These are phyloP conservation scores for Seiridium unicorne DNA, from an alignment of 2,329 filamentous ascomycete species.

Conservation along the genomic window DNA sequence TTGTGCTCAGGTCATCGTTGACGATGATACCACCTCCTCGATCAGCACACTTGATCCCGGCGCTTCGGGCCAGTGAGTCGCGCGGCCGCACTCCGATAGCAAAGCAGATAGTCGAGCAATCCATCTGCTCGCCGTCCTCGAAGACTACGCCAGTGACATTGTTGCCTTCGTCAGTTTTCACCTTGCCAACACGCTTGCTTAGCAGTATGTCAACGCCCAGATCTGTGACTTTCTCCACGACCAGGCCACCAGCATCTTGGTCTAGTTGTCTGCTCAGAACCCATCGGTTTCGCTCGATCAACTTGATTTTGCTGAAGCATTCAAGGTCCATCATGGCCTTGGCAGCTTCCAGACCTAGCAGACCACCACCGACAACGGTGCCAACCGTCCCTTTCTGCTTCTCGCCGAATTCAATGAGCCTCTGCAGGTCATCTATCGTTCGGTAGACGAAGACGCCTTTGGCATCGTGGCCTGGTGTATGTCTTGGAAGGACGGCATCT, in stretches of 20 bases:
- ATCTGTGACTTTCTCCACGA: conserved; percentile 76
- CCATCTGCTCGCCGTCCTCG: conserved; percentile 75
- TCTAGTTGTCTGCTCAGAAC: conserved; percentile 82
- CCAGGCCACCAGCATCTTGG: conserved; percentile 74
- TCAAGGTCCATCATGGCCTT: conserved; percentile 89
- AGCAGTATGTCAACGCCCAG: conserved; percentile 79
- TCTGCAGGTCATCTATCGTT: conserved; percentile 77
- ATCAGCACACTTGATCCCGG: conserved; percentile 71
- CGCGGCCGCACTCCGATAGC: conserved; percentile 82
- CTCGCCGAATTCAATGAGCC: conserved; percentile 71
- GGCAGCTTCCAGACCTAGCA: conserved; percentile 84
- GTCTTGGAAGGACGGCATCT: conserved; percentile 69
- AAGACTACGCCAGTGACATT: conserved; percentile 73
- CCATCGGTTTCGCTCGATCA: conserved; percentile 83
- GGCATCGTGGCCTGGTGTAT: conserved; percentile 76
- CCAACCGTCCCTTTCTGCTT: conserved; percentile 66
- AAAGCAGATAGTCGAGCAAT: conserved; percentile 82
- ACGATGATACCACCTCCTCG: conserved; percentile 76
- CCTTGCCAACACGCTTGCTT: conserved; percentile 70
- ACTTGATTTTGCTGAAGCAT: conserved; percentile 69
- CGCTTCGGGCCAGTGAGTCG: conserved; percentile 70
- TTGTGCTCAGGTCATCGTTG: conserved; percentile 67
- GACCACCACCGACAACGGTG: conserved; percentile 77
- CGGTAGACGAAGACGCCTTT: conserved; percentile 87
- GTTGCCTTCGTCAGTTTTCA: conserved; percentile 66